Conservation (phyloP, 768 basidiomycete genomes). For the Xerocomellus amylosporus region DNA sequence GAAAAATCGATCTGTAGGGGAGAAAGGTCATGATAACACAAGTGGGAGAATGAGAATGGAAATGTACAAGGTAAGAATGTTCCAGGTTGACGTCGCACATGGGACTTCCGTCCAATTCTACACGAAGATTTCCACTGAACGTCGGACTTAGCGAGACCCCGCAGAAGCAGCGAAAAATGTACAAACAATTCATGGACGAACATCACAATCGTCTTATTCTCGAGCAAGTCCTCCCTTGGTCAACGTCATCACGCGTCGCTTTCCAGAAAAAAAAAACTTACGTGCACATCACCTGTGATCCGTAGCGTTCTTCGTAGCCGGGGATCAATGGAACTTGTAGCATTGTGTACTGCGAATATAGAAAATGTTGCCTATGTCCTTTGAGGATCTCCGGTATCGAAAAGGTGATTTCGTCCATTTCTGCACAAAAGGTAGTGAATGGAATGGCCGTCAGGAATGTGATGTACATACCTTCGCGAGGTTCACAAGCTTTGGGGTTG, state of each 20-base stretch:
- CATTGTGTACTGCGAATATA: conserved; percentile 75
- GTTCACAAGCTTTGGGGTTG: conserved; percentile 78
- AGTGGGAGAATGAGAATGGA: neutral
- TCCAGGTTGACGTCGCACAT: conserved; percentile 75
- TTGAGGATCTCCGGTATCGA: conserved; percentile 85
- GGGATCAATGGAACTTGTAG: conserved; percentile 77
- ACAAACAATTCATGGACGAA: conserved; percentile 95
- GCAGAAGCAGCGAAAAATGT: neutral
- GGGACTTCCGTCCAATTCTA: conserved; percentile 72
- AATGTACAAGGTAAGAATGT: conserved; percentile 75
- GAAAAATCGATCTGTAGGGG: conserved; percentile 80
- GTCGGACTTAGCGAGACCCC: neutral
- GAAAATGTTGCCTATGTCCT: conserved; percentile 78
- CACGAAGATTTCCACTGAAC: conserved; percentile 79
- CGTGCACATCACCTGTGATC: conserved; percentile 88
- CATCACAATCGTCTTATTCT: conserved; percentile 73
- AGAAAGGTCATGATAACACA: neutral
- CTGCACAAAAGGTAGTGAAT: conserved; percentile 34
- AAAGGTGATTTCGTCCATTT: conserved; percentile 57
- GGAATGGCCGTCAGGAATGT: neutral
- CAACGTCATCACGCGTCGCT: neutral
- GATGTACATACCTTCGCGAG: conserved; percentile 65
- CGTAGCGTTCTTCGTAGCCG: conserved; percentile 69
- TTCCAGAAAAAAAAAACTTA: conserved; percentile 44
- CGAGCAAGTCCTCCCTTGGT: conserved; percentile 70